Evolutionary conservation across 192 early-diverging fungal genomes (phyloP), one percentile per base, ranked within the genome.

Genomic region (Funneliformis geosporum): DNA sequence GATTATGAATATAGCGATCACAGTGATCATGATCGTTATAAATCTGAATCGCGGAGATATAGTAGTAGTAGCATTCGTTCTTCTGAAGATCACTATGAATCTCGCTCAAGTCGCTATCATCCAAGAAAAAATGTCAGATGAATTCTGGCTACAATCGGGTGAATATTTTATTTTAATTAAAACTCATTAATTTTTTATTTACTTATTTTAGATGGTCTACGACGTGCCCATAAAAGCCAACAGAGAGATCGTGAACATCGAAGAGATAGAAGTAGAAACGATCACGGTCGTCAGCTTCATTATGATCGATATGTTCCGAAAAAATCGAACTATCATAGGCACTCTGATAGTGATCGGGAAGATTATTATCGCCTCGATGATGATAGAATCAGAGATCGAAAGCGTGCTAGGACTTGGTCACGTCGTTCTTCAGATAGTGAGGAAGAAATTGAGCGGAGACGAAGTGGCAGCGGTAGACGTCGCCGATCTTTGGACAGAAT

Each of bases 391-490:
- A 75, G 39, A 75, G 44, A 72, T 16, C 40, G 70, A 18, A 72
- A 47, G 27, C 42, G 70, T 28, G 9, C 43, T 72, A 72, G 70
- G 27, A 72, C 44, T 27, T 72, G 70, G 70, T 72, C 70, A 3
- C 42, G 70, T 47, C 43, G 70, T 46, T 72, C 70, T 40, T 72
- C 70, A 12, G 70, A 72, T 72, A 72, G 70, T 47, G 70, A 72
- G 4, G 70, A 72, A 1, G 70, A 69, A 16, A 8, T 47, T 16
- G 44, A 72, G 16, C 14, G 39, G 9, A 69, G 16, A 8, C 39
- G 3, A 46, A 72, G 44, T 27, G 7, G 44, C 21, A 64, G 61
- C 23, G 27, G 70, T 47, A 44, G 23, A 47, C 70, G 44, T 28
- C 38, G 18, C 47, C 28, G 39, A 21, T 69, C 67, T 8, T 21